Conservation (phyloP, 257 asterid species). For the Mentha longifolia region DNA sequence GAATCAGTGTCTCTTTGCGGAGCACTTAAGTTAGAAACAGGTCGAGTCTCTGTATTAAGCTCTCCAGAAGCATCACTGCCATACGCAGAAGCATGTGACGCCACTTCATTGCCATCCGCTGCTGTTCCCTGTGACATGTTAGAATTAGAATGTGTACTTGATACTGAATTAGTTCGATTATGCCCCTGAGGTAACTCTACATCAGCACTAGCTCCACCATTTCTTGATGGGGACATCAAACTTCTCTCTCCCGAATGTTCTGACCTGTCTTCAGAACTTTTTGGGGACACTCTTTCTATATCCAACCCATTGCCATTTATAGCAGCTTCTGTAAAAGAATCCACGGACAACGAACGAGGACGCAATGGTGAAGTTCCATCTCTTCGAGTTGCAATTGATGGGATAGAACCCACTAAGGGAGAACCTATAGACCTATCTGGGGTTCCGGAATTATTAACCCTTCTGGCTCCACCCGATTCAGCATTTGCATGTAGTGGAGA, state of each 20-base stretch:
- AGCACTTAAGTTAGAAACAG: conserved; percentile 43
- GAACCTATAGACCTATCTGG: conserved; percentile 56
- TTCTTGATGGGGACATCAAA: conserved; percentile 50
- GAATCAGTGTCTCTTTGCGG: conserved; percentile 58
- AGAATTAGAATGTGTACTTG: conserved; percentile 61
- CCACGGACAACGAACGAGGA: conserved; percentile 64
- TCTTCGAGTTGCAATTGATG: conserved; percentile 46
- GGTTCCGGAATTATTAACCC: conserved; percentile 48
- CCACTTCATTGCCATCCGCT: conserved; percentile 55
- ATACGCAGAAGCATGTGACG: conserved; percentile 53
- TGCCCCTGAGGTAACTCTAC: conserved; percentile 52
- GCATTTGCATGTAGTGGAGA: conserved; percentile 61
- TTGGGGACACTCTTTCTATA: conserved; percentile 49
- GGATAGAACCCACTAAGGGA: conserved; percentile 44
- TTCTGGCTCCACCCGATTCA: conserved; percentile 53
- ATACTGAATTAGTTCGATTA: conserved; percentile 59
- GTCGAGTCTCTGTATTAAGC: conserved; percentile 56
- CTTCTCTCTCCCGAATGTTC: conserved; percentile 68
- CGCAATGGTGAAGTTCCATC: conserved; percentile 54
- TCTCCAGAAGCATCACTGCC: conserved; percentile 72
- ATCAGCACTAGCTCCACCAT: conserved; percentile 44
- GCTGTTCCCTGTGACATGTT: conserved; percentile 60
- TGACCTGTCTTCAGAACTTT: conserved; percentile 58
- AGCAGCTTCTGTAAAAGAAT: conserved; percentile 53
- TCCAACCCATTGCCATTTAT: conserved; percentile 52